These are phyloP conservation scores for Chenopodium berlandieri DNA, from an alignment of 148 eudicot genomes.

Conservation along the genomic window DNA sequence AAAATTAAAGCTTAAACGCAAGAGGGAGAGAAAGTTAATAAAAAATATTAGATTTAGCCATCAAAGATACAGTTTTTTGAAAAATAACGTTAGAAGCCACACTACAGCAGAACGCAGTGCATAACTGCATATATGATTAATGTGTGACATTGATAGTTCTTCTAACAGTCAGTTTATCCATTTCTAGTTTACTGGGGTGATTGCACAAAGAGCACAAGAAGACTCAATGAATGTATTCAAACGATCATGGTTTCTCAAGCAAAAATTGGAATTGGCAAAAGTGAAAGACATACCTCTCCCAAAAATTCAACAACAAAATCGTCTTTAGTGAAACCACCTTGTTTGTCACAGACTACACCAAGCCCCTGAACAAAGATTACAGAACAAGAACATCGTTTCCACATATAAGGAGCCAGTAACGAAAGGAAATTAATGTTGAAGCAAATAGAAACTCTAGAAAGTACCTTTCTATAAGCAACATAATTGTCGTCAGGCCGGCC, in stretches of 20 bases:
- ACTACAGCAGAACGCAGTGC: too few relatives aligned
- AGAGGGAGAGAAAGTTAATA: too few relatives aligned
- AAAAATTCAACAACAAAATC: slow-evolving; percentile 95
- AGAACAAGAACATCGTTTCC: slow-evolving; percentile 9
- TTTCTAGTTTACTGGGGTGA: neutral
- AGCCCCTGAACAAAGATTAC: slow-evolving; percentile 62
- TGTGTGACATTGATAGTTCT: too few relatives aligned
- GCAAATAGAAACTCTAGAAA: neutral
- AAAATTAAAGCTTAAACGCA: too few relatives aligned
- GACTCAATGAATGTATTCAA: neutral
- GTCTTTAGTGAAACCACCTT: slow-evolving; percentile 84
- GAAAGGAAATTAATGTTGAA: slow-evolving; percentile 8
- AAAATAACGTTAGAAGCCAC: too few relatives aligned
- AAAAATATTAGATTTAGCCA: too few relatives aligned
- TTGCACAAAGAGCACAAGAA: neutral
- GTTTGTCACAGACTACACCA: slow-evolving; percentile 94
- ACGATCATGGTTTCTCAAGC: neutral
- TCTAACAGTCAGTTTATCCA: too few relatives aligned
- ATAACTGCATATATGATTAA: too few relatives aligned
- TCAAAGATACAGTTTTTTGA: too few relatives aligned
- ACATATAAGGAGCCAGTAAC: neutral
- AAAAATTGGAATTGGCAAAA: neutral
- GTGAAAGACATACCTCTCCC: slow-evolving; percentile 71
- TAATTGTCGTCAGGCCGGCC: slow-evolving; percentile 84
- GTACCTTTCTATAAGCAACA: slow-evolving; percentile 95